phyloP scores from a whole-genome alignment of 192 early-diverging fungal species.

The Anaeromyces robustus region DNA sequence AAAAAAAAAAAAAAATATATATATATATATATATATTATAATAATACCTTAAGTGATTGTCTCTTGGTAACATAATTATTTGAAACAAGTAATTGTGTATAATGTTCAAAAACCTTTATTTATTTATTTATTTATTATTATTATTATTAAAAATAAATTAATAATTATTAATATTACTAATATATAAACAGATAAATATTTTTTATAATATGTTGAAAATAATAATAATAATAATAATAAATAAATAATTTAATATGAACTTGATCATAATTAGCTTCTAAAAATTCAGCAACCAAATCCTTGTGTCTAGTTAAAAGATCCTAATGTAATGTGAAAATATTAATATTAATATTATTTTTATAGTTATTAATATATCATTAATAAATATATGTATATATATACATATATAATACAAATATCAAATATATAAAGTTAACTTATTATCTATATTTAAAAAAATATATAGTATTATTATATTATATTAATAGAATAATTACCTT shows the following conservation, averaged over 20 bases:
- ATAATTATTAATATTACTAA: background rate
- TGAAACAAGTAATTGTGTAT: constrained; percentile 66
- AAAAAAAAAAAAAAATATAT: background rate
- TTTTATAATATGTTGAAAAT: background rate
- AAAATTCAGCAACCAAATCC: constrained; percentile 70
- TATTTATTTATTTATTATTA: too few relatives aligned
- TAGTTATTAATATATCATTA: too few relatives aligned
- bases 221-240: too few relatives aligned
- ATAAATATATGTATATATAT: too few relatives aligned
- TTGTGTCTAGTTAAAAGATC: constrained; percentile 94
- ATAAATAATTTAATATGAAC: constrained; percentile 6
- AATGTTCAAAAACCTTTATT: constrained; percentile 65
- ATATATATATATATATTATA: background rate
- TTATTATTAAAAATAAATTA: background rate
- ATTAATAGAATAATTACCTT: constrained; percentile 29
- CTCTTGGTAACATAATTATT: constrained; percentile 95
- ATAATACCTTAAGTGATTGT: constrained; percentile 83
- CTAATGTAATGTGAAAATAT: constrained; percentile 10
- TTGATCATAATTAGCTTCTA: constrained; percentile 76
- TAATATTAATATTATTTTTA: too few relatives aligned
- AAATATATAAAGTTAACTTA: too few relatives aligned
- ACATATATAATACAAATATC: too few relatives aligned
- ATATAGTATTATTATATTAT: background rate
- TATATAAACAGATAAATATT: constrained; percentile 7
- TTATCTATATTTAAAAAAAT: too few relatives aligned